A percentile compares a stretch with the other conserved stretches of the same genome.
These are phyloP conservation scores for Holtermanniella nyarrowii DNA, from an alignment of 768 basidiomycete species.

Conservation along the genomic window DNA sequence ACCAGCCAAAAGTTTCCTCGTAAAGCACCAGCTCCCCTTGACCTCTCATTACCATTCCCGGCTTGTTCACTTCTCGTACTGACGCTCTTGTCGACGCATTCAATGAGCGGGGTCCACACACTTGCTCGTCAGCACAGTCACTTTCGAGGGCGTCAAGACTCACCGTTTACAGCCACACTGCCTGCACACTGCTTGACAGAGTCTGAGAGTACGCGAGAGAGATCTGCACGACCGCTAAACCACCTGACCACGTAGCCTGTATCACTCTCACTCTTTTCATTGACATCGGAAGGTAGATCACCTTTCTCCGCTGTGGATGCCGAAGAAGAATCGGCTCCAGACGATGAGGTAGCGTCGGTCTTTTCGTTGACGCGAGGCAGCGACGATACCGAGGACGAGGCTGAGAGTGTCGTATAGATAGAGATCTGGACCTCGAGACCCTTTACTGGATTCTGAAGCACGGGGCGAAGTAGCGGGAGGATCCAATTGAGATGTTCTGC, in stretches of 20 bases:
- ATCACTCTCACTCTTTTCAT: neutral
- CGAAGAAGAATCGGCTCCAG: neutral
- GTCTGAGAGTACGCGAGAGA: slow-evolving; percentile 4
- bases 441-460: neutral
- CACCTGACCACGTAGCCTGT: neutral
- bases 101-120: slow-evolving; percentile 22
- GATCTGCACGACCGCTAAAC: slow-evolving; percentile 15
- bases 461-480: neutral
- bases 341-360: neutral
- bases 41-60: slow-evolving; percentile 5
- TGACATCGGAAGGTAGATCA: neutral
- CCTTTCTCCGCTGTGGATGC: neutral
- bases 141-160: neutral
- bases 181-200: slow-evolving; percentile 8
- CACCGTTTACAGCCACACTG: slow-evolving; percentile 21
- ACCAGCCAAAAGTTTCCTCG: slow-evolving; percentile 22
- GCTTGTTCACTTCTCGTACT: slow-evolving; percentile 10
- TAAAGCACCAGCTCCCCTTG: slow-evolving; percentile 15
- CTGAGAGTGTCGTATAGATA: neutral
- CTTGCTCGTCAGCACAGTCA: neutral
- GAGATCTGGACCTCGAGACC: neutral
- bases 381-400: neutral
- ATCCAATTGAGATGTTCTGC: slow-evolving; percentile 5
- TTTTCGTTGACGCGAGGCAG: neutral
- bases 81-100: slow-evolving; percentile 12